Percentiles rank a stretch among this genome's conserved stretches.
Evolutionary conservation across 805 yeast genomes (phyloP).

Genomic region (Yarrowia porcina): DNA sequence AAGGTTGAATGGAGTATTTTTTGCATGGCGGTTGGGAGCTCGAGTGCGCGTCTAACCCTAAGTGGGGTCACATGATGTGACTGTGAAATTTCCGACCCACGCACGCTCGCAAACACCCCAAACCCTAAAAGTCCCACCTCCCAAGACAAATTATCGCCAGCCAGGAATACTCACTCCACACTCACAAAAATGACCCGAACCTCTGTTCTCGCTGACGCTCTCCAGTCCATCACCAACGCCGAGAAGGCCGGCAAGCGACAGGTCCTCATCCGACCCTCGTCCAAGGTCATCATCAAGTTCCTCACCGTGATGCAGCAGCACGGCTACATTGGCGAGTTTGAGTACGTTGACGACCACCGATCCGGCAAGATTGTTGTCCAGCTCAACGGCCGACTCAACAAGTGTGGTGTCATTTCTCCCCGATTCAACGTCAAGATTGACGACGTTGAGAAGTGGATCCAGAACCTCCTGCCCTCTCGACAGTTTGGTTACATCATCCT

Average conservation of each 20-base stretch:
- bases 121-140: neutral
- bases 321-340: constrained; percentile 98
- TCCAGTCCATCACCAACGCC: constrained; percentile 97
- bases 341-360: constrained; percentile 98
- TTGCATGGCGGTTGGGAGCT: neutral
- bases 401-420: constrained; percentile 98
- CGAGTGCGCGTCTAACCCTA: neutral
- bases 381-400: constrained; percentile 97
- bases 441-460: constrained; percentile 98
- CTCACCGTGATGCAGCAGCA: constrained; percentile 96
- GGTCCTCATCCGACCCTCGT: constrained; percentile 96
- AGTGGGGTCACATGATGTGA: neutral
- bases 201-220: constrained; percentile 97
- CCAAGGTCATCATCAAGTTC: constrained; percentile 97
- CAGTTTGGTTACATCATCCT: constrained; percentile 97
- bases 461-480: constrained; percentile 97
- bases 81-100: neutral
- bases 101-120: neutral
- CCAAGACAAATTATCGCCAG: neutral
- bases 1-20: constrained; percentile 5
- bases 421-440: constrained; percentile 95
- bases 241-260: constrained; percentile 99
- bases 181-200: constrained; percentile 78
- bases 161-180: neutral
- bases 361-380: constrained; percentile 96